phyloP scores from a whole-genome alignment of 768 basidiomycete species.

The Hygrocybe coccinea region DNA sequence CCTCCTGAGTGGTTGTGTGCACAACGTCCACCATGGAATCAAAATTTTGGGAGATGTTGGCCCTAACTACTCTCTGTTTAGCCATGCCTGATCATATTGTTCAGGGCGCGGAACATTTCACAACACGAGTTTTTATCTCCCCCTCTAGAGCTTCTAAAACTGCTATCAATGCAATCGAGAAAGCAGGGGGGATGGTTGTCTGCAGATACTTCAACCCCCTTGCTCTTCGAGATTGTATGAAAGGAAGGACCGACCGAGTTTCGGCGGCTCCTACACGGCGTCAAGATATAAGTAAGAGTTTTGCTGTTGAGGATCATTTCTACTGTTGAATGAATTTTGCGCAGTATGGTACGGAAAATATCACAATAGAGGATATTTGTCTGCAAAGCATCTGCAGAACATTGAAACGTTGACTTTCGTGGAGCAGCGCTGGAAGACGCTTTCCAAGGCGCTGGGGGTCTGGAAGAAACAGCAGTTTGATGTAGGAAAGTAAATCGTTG shows the following conservation, averaged over 20 bases:
- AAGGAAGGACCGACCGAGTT: constrained; percentile 63
- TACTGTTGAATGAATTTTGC: constrained; percentile 4
- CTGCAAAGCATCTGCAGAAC: constrained; percentile 50
- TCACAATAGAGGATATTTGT: constrained; percentile 72
- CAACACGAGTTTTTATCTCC: constrained; percentile 68
- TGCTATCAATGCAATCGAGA: constrained; percentile 82
- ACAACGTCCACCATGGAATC: constrained; percentile 84
- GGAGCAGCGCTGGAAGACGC: constrained; percentile 62
- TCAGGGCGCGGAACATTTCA: constrained; percentile 64
- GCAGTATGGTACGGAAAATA: constrained; percentile 76
- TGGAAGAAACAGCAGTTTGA: constrained; percentile 48
- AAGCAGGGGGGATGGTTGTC: constrained; percentile 73
- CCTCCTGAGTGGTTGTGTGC: constrained; percentile 81
- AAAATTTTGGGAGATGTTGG: constrained; percentile 84
- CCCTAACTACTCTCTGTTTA: constrained; percentile 7
- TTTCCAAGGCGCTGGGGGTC: constrained; percentile 56
- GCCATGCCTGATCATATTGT: constrained; percentile 3
- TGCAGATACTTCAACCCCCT: constrained; percentile 91
- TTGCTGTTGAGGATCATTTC: constrained; percentile 1
- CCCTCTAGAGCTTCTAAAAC: constrained; percentile 82
- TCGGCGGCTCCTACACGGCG: constrained; percentile 82
- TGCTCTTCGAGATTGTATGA: constrained; percentile 73
- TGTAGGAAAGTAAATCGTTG: constrained; percentile 30
- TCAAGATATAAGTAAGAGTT: constrained; percentile 69
- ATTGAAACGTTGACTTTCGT: constrained; percentile 53